Evolutionary conservation across 768 basidiomycete species (phyloP), one percentile per base, ranked within the genome.

Genomic region (Sarcomyxa edulis): DNA sequence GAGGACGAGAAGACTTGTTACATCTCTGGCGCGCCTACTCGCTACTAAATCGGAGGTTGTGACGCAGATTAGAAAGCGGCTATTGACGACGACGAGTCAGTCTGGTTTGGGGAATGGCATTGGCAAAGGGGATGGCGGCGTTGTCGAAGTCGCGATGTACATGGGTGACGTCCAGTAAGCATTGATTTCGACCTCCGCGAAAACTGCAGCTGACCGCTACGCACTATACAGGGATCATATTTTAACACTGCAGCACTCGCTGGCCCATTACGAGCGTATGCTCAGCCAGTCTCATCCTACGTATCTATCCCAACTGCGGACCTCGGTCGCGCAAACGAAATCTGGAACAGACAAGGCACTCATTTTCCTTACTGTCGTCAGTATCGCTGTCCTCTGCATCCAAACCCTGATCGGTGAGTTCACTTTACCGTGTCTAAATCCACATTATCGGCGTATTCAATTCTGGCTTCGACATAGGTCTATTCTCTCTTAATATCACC

Each of bases 151-250:
- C 3, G 91, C 95, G 54, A 76, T 94, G 64, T n/a, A n/a, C n/a
- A n/a, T n/a, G n/a, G 89, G 88, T 16, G 93, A 97, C 57, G 75
- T 97, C 2, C 88, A 93, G n/a, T n/a, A n/a, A n/a, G n/a, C n/a
- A n/a, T n/a, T n/a, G n/a, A n/a, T n/a, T n/a, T n/a, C n/a, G n/a
- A n/a, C n/a, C n/a, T n/a, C n/a, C n/a, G n/a, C n/a, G n/a, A n/a
- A n/a, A n/a, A n/a, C n/a, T n/a, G n/a, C n/a, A n/a, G n/a, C n/a
- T n/a, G n/a, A n/a, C n/a, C n/a, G n/a, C n/a, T n/a, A n/a, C n/a
- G n/a, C n/a, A n/a, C n/a, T n/a, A n/a, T n/a, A n/a, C 14, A 29
- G 21, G 93, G 93, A 97, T 60, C 94, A 97, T 55, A 91, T 96
- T 48, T 58, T 93, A 16, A 81, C 88, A 3, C 65, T 97, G 40